These are phyloP conservation scores for Sporormia fimetaria DNA, from an alignment of 495 filamentous ascomycete genomes.

Conservation along the genomic window DNA sequence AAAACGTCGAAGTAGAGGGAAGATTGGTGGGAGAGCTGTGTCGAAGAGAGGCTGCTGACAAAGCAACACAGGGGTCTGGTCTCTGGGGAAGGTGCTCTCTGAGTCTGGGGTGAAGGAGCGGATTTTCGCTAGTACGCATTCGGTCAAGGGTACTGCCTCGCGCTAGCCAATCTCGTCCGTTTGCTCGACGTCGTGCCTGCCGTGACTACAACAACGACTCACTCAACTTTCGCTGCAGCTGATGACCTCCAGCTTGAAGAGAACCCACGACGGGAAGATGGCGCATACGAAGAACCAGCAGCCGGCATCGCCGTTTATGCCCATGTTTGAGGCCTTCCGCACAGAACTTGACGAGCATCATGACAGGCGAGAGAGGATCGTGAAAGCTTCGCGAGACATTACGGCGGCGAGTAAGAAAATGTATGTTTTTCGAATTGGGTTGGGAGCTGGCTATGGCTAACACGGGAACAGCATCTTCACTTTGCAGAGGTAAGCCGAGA, in stretches of 20 bases:
- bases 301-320: conserved; percentile 40
- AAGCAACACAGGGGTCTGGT: neutral
- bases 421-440: conserved; percentile 40
- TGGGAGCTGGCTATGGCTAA: conserved; percentile 4
- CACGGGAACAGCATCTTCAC: conserved; percentile 64
- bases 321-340: conserved; percentile 78
- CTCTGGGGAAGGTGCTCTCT: neutral
- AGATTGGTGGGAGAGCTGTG: too few relatives aligned
- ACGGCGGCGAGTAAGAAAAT: conserved; percentile 95
- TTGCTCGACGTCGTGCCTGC: conserved; percentile 25
- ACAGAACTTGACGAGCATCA: conserved; percentile 88
- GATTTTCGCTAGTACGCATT: neutral
- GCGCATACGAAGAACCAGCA: conserved; percentile 21
- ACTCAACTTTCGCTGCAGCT: neutral
- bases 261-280: conserved; percentile 24
- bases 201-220: conserved; percentile 7
- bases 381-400: conserved; percentile 81
- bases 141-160: neutral
- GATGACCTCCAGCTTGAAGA: conserved; percentile 13
- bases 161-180: conserved; percentile 12
- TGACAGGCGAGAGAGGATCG: conserved; percentile 77
- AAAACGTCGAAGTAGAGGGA: too few relatives aligned
- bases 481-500: conserved; percentile 56
- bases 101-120: neutral
- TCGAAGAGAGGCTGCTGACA: too few relatives aligned